Conservation (phyloP, 1,284 basidiomycete species). For the Cutaneotrichosporon cutaneum region DNA sequence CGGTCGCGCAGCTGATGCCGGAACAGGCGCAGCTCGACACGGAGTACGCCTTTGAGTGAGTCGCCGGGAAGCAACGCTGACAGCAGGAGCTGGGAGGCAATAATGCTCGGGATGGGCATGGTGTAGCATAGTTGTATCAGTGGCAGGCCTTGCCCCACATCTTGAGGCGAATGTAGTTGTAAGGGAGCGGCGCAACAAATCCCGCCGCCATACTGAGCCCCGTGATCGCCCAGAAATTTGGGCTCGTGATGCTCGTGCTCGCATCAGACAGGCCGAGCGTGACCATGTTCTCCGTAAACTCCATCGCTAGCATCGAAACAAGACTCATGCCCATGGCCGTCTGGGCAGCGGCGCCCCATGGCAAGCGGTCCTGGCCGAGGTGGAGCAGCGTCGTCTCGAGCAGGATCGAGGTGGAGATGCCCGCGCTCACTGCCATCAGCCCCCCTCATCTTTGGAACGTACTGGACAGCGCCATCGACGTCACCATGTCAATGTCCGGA, state of each 20-base stretch:
- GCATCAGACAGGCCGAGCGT: slow-evolving; percentile 11
- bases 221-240: slow-evolving; percentile 12
- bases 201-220: slow-evolving; percentile 9
- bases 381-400: slow-evolving; percentile 15
- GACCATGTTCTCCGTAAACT: slow-evolving; percentile 12
- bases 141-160: slow-evolving; percentile 11
- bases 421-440: slow-evolving; percentile 12
- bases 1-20: slow-evolving; percentile 1
- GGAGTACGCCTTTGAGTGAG: slow-evolving; percentile 1
- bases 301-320: slow-evolving; percentile 17
- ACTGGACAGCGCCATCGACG: slow-evolving; percentile 14
- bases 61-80: not conserved
- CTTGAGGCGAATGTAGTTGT: slow-evolving; percentile 15
- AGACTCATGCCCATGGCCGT: slow-evolving; percentile 17
- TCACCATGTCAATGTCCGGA: slow-evolving; percentile 9
- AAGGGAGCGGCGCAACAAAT: slow-evolving; percentile 12
- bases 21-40: slow-evolving; percentile 3
- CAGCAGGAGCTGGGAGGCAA: slow-evolving; percentile 2
- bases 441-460: not conserved
- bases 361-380: slow-evolving; percentile 9
- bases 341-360: slow-evolving; percentile 3
- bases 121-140: slow-evolving; percentile 4
- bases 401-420: slow-evolving; percentile 14
- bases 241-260: slow-evolving; percentile 4
- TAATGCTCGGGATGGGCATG: slow-evolving; percentile 6